These are phyloP conservation scores for Fraxinus cuspidata DNA, from an alignment of 257 asterid species.

Conservation along the genomic window DNA sequence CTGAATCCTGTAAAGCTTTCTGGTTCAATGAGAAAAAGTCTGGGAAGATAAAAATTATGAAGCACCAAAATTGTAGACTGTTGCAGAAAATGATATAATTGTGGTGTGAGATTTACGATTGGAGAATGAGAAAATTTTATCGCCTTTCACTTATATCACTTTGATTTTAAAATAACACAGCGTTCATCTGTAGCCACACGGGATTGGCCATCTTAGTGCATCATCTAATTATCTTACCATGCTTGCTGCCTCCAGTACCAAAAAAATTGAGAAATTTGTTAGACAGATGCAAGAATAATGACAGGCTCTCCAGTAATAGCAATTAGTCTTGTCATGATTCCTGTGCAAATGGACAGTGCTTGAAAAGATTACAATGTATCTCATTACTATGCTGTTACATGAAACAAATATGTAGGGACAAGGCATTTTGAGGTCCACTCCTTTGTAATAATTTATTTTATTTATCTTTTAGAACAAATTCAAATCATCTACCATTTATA, in stretches of 20 bases:
- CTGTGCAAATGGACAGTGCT: neutral
- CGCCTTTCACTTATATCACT: neutral
- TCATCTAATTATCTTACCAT: neutral
- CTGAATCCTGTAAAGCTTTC: neutral
- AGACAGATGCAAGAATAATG: neutral
- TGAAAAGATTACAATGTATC: neutral
- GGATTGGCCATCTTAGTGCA: neutral
- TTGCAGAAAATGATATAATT: conserved; percentile 12
- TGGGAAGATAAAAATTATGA: neutral
- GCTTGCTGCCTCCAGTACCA: neutral
- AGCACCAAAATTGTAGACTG: neutral
- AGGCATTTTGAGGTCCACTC: neutral
- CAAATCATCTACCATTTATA: neutral
- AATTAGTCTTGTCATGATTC: neutral
- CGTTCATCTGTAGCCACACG: neutral
- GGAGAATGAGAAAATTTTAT: neutral
- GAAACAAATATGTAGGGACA: neutral
- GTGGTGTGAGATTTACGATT: conserved; percentile 12
- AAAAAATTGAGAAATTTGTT: neutral
- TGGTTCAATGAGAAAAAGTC: conserved; percentile 2
- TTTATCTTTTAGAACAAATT: neutral
- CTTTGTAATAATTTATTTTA: neutral
- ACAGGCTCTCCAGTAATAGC: neutral
- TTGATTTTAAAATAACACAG: neutral
- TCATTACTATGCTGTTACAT: neutral